A percentile compares a stretch with the other conserved stretches of the same genome.
These are phyloP conservation scores for Citrus maxima DNA, from an alignment of 345 rosid species.

Conservation along the genomic window DNA sequence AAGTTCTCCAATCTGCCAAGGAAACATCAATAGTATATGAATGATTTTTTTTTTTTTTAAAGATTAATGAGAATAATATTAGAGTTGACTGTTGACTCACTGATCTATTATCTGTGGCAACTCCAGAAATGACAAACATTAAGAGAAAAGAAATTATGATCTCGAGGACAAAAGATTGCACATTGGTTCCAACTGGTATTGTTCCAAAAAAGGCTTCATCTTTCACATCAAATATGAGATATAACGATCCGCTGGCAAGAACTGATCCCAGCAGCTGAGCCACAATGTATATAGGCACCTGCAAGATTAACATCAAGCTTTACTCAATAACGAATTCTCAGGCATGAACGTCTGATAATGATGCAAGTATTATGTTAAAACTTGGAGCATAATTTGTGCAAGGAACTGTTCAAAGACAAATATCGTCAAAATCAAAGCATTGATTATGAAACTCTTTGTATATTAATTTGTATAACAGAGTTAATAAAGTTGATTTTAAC, in stretches of 20 bases:
- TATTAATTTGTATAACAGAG: too few relatives aligned
- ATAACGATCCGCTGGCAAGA: conserved; percentile 42
- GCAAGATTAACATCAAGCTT: neutral
- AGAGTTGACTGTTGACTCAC: conserved; percentile 8
- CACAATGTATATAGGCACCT: conserved; percentile 45
- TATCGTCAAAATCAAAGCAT: too few relatives aligned
- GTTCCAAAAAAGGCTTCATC: conserved; percentile 40
- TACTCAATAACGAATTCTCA: too few relatives aligned
- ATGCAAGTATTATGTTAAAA: too few relatives aligned
- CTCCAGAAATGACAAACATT: conserved; percentile 55
- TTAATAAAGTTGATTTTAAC: too few relatives aligned
- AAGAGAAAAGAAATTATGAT: conserved; percentile 47
- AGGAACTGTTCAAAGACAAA: too few relatives aligned
- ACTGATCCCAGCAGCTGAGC: conserved; percentile 45
- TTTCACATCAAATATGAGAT: conserved; percentile 23
- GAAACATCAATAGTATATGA: neutral
- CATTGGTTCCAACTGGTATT: conserved; percentile 37
- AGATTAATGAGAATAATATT: too few relatives aligned
- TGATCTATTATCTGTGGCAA: conserved; percentile 41
- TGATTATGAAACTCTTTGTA: too few relatives aligned
- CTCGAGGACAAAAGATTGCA: conserved; percentile 39
- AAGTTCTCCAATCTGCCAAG: conserved; percentile 31
- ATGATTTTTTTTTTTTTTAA: too few relatives aligned
- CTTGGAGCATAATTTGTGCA: too few relatives aligned
- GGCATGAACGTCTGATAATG: too few relatives aligned